phyloP scores from a whole-genome alignment of 2,329 filamentous ascomycete species.

The Aspergillus brasiliensis region DNA sequence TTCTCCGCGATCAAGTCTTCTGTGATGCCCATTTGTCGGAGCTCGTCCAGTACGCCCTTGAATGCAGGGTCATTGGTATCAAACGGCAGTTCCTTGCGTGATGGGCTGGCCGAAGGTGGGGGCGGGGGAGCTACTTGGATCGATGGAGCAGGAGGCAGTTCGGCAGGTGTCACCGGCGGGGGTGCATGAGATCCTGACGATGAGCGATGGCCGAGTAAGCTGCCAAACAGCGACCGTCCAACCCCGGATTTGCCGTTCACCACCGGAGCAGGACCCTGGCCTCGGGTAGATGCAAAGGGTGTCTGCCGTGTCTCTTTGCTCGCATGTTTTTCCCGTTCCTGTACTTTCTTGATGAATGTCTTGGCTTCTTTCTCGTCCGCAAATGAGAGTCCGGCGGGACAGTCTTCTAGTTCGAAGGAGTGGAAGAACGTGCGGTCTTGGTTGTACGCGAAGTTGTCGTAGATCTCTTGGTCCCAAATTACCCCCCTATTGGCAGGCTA shows the following conservation, averaged over 20 bases:
- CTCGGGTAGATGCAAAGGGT: slow-evolving; percentile 64
- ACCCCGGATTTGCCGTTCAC: slow-evolving; percentile 48
- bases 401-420: slow-evolving; percentile 93
- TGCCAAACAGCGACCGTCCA: slow-evolving; percentile 56
- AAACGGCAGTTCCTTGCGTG: slow-evolving; percentile 50
- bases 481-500: slow-evolving; percentile 79
- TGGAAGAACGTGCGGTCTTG: slow-evolving; percentile 98
- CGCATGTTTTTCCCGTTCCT: slow-evolving; percentile 92
- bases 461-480: slow-evolving; percentile 97
- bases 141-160: slow-evolving; percentile 28
- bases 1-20: slow-evolving; percentile 69
- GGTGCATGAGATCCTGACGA: slow-evolving; percentile 42
- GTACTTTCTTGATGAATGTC: slow-evolving; percentile 96
- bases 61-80: slow-evolving; percentile 65
- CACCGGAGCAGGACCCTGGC: slow-evolving; percentile 48
- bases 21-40: slow-evolving; percentile 67
- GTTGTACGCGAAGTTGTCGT: slow-evolving; percentile 92
- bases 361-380: slow-evolving; percentile 97
- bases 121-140: slow-evolving; percentile 37
- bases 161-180: slow-evolving; percentile 26
- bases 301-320: slow-evolving; percentile 82
- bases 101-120: slow-evolving; percentile 32
- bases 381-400: slow-evolving; percentile 86
- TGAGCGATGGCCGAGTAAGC: slow-evolving; percentile 54
- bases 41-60: slow-evolving; percentile 62